Percentiles rank a stretch among this genome's conserved stretches.
Conservation (phyloP, 2,329 filamentous ascomycete species). For the Cordyceps cicadae region DNA sequence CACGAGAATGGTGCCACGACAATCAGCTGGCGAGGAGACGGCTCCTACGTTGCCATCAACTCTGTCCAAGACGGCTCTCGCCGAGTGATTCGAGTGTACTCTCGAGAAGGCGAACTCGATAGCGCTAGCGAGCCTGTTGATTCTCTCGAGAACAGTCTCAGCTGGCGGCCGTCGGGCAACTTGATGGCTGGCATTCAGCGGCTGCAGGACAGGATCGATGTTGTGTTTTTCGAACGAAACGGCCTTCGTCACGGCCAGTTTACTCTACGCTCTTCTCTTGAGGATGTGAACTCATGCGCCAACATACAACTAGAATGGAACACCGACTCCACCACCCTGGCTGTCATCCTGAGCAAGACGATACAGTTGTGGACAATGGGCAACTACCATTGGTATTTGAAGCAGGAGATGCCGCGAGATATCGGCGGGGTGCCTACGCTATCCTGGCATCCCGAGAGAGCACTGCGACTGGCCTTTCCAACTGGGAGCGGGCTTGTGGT, state of each 20-base stretch:
- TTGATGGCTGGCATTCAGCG: slow-evolving; percentile 81
- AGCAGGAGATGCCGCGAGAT: slow-evolving; percentile 65
- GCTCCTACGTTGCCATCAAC: slow-evolving; percentile 82
- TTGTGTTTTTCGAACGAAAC: slow-evolving; percentile 95
- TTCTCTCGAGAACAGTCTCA: slow-evolving; percentile 75
- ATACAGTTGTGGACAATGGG: slow-evolving; percentile 95
- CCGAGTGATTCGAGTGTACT: slow-evolving; percentile 82
- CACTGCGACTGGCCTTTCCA: slow-evolving; percentile 57
- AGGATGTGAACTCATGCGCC: slow-evolving; percentile 44
- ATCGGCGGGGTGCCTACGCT: slow-evolving; percentile 25
- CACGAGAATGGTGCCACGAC: slow-evolving; percentile 63
- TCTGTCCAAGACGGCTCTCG: slow-evolving; percentile 60
- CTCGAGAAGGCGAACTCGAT: slow-evolving; percentile 80
- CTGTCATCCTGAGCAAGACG: slow-evolving; percentile 63
- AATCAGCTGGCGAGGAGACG: slow-evolving; percentile 92
- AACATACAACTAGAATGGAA: slow-evolving; percentile 76
- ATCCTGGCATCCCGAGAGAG: slow-evolving; percentile 82
- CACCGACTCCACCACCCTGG: slow-evolving; percentile 80
- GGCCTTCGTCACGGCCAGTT: slow-evolving; percentile 96
- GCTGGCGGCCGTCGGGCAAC: slow-evolving; percentile 88
- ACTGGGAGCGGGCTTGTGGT: slow-evolving; percentile 44
- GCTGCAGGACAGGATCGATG: slow-evolving; percentile 58
- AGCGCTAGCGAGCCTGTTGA: slow-evolving; percentile 94
- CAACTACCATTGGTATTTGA: slow-evolving; percentile 97
- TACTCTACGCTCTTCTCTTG: slow-evolving; percentile 59